phyloP scores from a whole-genome alignment of 2,329 filamentous ascomycete species.

The Alternaria ventricosa region DNA sequence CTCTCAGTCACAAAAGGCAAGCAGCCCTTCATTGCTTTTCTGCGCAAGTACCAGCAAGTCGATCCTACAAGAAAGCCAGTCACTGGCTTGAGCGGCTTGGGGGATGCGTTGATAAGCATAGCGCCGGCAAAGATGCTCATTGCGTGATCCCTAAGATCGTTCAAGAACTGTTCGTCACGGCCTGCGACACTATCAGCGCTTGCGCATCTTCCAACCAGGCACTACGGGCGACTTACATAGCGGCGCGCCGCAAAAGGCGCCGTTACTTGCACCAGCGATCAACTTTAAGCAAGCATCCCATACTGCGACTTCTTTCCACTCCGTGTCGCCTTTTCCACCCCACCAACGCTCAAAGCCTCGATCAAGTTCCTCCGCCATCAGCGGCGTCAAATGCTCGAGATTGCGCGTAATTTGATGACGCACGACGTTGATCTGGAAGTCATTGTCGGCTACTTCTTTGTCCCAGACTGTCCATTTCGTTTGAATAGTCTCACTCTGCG shows the following conservation, averaged over 20 bases:
- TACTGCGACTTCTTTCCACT: conserved; percentile 22
- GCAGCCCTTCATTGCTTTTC: conserved; percentile 15
- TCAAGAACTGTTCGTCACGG: conserved; percentile 17
- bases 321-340: conserved; percentile 10
- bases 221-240: conserved; percentile 11
- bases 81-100: conserved; percentile 16
- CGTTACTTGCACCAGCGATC: conserved; percentile 20
- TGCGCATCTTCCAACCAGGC: not conserved
- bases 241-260: conserved; percentile 23
- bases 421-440: conserved; percentile 25
- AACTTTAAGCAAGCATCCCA: conserved; percentile 20
- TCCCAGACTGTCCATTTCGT: conserved; percentile 26
- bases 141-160: conserved; percentile 18
- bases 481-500: conserved; percentile 21
- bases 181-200: conserved; percentile 8
- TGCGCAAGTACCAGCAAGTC: conserved; percentile 14
- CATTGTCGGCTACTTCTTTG: conserved; percentile 16
- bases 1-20: conserved; percentile 22
- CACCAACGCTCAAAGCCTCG: conserved; percentile 19
- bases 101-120: conserved; percentile 21
- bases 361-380: conserved; percentile 19
- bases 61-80: conserved; percentile 15
- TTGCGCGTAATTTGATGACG: conserved; percentile 23
- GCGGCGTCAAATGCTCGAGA: conserved; percentile 19
- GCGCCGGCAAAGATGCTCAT: conserved; percentile 21